phyloP scores from a whole-genome alignment of 257 asterid species.

The Coffea canephora region DNA sequence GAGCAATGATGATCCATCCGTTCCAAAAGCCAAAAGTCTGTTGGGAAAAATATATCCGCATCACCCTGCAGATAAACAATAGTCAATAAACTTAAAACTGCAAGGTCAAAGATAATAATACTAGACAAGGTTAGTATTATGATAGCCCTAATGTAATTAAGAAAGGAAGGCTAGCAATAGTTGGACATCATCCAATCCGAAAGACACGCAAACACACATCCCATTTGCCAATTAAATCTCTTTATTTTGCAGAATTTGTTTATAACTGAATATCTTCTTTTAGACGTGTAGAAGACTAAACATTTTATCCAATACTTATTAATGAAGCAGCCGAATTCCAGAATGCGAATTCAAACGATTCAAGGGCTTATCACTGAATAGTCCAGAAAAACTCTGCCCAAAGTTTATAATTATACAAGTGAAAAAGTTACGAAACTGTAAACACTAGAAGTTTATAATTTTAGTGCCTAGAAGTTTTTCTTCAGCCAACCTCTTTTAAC shows the following conservation, averaged over 20 bases:
- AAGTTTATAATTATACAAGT: background rate
- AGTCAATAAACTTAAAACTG: background rate
- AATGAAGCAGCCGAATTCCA: background rate
- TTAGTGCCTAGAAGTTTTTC: no score
- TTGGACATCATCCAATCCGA: background rate
- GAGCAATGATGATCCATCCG: conserved; percentile 84
- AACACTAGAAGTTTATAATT: no score
- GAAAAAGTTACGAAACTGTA: background rate
- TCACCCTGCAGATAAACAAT: conserved; percentile 66
- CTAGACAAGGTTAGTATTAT: background rate
- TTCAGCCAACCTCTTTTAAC: no score
- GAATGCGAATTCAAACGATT: background rate
- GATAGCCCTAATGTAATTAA: background rate
- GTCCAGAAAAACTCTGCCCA: background rate
- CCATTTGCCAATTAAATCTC: background rate
- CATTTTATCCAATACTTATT: background rate
- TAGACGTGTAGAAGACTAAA: no score
- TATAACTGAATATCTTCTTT: background rate
- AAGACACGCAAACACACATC: background rate
- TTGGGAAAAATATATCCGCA: conserved; percentile 95
- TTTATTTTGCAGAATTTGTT: background rate
- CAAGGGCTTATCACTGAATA: background rate
- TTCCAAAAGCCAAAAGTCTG: conserved; percentile 93
- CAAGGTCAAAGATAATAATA: background rate
- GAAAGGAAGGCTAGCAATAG: background rate